Base-by-base conservation (phyloP, 1,284 basidiomycete genomes). In the Ustilago bromivora region DNA sequence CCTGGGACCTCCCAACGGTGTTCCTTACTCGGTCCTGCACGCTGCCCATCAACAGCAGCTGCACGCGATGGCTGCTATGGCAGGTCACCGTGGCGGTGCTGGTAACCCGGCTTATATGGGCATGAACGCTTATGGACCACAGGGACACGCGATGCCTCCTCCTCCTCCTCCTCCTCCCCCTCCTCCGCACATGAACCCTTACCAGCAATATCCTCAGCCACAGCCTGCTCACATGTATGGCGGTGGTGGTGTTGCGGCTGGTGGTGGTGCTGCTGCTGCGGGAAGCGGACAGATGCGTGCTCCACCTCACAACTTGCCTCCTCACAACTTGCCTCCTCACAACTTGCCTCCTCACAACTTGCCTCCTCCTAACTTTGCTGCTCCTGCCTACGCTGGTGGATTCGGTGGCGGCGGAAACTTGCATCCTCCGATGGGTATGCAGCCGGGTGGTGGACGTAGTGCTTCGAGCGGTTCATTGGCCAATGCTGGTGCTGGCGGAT, bases 1-100 rank as follows among this genome's bases (percentile, higher is more conserved):
- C 61, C 55, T 82, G 28, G 73, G 67, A 12, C 59, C 75, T 32
- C 62, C 78, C 56, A 75, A 66, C 13, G 70, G 74, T n/a, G 72
- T 83, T 40, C 79, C 78, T 3, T 83, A 76, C 43, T 76, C 79
- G 58, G 61, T 82, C 23, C 58, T 82, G 40, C 81, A 82, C 32
- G 81, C 79, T 34, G 76, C 74, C 19, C 75, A 71, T 13, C 80
- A 82, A 49, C 81, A 82, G 46, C 80, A 80, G 57, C 64, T 76
- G 57, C 76, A 78, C 13, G 79, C 73, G 4, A 82, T 80, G 67
- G 73, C 71, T 15, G 78, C 72, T 10, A 78, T 79, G 58, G 67
- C 67, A 2, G 64, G 67, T 43, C 57, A 57, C 8, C 57, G 53
- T 11, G 54, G 43, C 7, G 61, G 32, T 34, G 57, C 46, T 40